Evolutionary conservation across 345 rosid genomes (phyloP), one percentile per base, ranked within the genome.

Genomic region (Moricandia moricandioides): DNA sequence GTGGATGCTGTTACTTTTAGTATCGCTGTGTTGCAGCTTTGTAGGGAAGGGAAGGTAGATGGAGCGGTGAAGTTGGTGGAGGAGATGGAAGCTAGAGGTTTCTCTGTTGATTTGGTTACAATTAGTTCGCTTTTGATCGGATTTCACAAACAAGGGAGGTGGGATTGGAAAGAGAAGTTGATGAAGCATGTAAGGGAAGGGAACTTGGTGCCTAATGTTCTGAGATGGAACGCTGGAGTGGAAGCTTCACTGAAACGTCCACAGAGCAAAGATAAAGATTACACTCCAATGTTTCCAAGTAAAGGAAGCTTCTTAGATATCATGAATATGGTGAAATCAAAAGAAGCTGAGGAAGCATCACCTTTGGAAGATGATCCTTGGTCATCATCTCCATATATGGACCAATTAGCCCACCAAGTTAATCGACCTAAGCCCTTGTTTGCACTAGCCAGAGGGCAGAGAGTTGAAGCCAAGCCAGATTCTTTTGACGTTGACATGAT

Each of bases 321-420:
- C 47, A 63, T 84, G 74, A 76, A 43, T 73, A 68, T 70, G 33
- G 62, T 85, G 31, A 69, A 79, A 72, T 61, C 77, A 11, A 84
- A 82, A 27, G 84, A 83, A 13, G 69, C 17, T 45, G 56, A n/a
- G 74, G 80, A 80, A 72, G 80, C 80, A 57, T 14, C 69, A 18
- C 65, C 75, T 26, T 9, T 29, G 1, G 81, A 84, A 13, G 62
- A 40, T 31, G 89, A 90, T 77, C 84, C 80, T 39, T 90, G 97
- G 98, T 88, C 97, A 70, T 89, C 97, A 6, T 95, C 99, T 69
- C 96, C 96, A 2, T 73, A 89, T 73, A 86, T 92, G 93, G 99
- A 90, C 81, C 87, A 45, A 73, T 81, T 92, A 81, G 91, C 96
- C n/a, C 74, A 80, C 71, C 87, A 81, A 83, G 80, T 64, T 5